Conservation (phyloP, 2,329 filamentous ascomycete species). For the Colletotrichum sp. region DNA sequence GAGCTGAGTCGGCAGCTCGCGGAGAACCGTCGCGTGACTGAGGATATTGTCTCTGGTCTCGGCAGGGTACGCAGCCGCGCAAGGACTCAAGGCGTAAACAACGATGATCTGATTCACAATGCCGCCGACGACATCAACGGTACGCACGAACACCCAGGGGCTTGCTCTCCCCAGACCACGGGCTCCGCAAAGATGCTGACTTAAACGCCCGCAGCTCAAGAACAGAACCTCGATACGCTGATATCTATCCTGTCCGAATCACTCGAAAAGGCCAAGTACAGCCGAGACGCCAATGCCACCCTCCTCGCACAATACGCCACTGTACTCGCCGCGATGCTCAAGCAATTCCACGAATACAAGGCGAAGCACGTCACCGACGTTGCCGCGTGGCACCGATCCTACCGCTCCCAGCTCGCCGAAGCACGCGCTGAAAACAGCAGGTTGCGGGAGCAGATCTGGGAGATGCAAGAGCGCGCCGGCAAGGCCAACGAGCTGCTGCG, state of each 20-base stretch:
- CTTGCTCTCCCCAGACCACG: neutral
- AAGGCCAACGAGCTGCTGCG: conserved; percentile 63
- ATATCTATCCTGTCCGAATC: conserved; percentile 66
- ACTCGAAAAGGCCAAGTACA: conserved; percentile 65
- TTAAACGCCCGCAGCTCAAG: conserved; percentile 50
- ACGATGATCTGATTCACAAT: conserved; percentile 62
- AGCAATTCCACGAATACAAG: conserved; percentile 71
- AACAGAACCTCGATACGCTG: conserved; percentile 64
- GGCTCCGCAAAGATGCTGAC: neutral
- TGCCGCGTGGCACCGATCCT: conserved; percentile 68
- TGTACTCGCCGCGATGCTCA: conserved; percentile 61
- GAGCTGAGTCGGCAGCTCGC: conserved; percentile 68
- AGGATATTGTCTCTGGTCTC: conserved; percentile 67
- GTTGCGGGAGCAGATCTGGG: conserved; percentile 69
- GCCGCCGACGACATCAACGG: conserved; percentile 63
- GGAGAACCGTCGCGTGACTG: conserved; percentile 65
- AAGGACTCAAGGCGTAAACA: conserved; percentile 54
- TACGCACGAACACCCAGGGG: conserved; percentile 35
- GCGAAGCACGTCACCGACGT: conserved; percentile 66
- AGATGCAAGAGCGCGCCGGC: conserved; percentile 67
- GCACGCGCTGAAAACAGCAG: conserved; percentile 68
- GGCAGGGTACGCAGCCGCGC: conserved; percentile 66
- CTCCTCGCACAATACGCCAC: conserved; percentile 64
- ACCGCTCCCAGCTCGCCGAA: conserved; percentile 68
- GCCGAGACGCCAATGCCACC: conserved; percentile 64